Evolutionary conservation across 768 basidiomycete species (phyloP), one percentile per base, ranked within the genome.

Genomic region (Serendipita sp.): DNA sequence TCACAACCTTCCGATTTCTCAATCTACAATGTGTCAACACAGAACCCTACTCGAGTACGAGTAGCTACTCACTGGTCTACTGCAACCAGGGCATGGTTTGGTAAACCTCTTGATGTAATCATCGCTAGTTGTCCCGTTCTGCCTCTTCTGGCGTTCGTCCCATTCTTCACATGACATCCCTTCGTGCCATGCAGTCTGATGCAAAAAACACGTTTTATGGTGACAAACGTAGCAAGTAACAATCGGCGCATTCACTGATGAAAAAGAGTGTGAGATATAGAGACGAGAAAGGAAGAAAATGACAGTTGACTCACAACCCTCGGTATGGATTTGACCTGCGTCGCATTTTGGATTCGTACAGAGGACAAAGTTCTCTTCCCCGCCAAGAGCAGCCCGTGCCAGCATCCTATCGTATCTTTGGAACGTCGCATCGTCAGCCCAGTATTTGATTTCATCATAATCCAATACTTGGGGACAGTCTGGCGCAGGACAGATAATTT

Each of bases 201-300:
- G 53, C 17, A 58, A 11, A n/a, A 58, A 58, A 31, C 53, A 58
- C 24, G 53, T 58, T 20, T 34, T 28, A 31, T 58, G 53, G 20
- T 58, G 53, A 3, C 53, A 58, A n/a, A 58, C 53, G 33, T 58
- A 58, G 33, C 53, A 58, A 20, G 53, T 58, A 9, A 58, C 53
- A n/a, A 58, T 58, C 4, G 53, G 53, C 4, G 53, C 53, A 48
- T 48, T 48, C 45, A 28, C 45, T 48, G 45, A 11, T 42, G 42
- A 48, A 2, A 38, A 38, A 38, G 14, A 38, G 14, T 14, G 38
- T 38, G 38, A 38, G 38, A 38, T 38, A 38, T 14, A 5, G 5
- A 38, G 14, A 14, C 38, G 5, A 38, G 14, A 14, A 7, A 38
- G 38, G 38, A 20, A 48, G 45, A 20, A 48, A n/a, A n/a, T n/a